Evolutionary conservation across 2,329 filamentous ascomycete species (phyloP), one percentile per base, ranked within the genome.

Genomic region (Aaosphaeria arxii): DNA sequence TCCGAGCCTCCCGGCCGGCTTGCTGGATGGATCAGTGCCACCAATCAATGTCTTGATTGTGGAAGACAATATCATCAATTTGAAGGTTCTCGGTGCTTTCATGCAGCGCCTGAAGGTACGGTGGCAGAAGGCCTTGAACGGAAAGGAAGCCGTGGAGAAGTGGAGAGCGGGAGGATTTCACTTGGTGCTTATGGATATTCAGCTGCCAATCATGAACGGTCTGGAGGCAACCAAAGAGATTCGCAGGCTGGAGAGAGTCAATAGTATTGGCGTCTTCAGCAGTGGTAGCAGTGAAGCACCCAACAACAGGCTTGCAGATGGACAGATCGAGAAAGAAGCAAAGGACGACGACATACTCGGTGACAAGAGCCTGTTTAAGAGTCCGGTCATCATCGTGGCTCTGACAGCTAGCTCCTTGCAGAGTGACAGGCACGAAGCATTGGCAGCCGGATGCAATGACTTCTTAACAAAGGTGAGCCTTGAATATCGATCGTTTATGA

Each of bases 21-120:
- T 70, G 32, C 80, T 95, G 30, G 90, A 92, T 57, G 87, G 86
- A 46, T 85, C 85, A 1, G 90, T 97, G 1, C 94, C 94, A 6
- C 92, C 94, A 1, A 97, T 99, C 74, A 97, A 95, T 59, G 91
- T 97, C 6, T 78, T 99, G 40, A 96, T 99, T 51, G 94, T 99
- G 11, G 94, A 99, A 74, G 94, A 99, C 74, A 99, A 99, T 70
- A 91, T 94, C 54, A 97, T 99, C 79, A 99, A 97, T 66, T 77
- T 97, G 57, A 89, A 90, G 63, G 84, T 99, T 7, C 77, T 99
- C 33, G 92, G 96, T 66, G 91, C 91, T 1, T 95, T 99, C 64
- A 92, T 97, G 78, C 96, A 96, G 74, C 81, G 91, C 43, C 79
- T 99, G 43, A 96, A 96, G 65, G 94, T 99, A 5, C 84, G 94